Base-by-base conservation (phyloP, 805 yeast species). In the Hanseniaspora vineae region DNA sequence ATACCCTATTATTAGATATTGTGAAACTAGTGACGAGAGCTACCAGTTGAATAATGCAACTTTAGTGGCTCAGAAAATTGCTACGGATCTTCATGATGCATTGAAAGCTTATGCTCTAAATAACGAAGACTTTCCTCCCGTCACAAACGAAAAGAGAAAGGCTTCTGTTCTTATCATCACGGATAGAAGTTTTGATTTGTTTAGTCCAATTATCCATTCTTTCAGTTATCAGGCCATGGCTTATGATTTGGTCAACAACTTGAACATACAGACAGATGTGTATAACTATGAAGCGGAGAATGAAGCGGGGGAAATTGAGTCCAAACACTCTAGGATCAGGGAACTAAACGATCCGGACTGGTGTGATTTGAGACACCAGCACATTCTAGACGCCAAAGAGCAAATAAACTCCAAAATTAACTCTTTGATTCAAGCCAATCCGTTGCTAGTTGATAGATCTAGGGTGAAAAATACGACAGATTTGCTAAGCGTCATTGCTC, bases 211-310 rank as follows among this genome's bases (percentile, higher is more conserved):
- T 44, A 65, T 89, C 47, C 97, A 92, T 62, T 96, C 87, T 60
- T 86, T 89, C 64, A 77, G 82, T 20, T 92, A 89, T 64, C 95
- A 90, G 65, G 89, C 97, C 4, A 80, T 89, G 84, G 83, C 89
- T 17, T 81, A 82, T 67, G 98, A 90, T 62, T 65, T 82, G 29
- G 72, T 73, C 1, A 67, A 66, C 31, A 75, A 68, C 35, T 58
- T 65, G n/a, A 67, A 72, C 42, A 54, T 59, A 55, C 66, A 65
- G 62, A 62, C 68, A 46, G 67, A 72, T 53, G 58, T 59, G n/a
- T 81, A 76, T 59, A 66, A 59, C 32, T 84, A 80, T 57, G 59
- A 66, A 42, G 72, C 76, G 8, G 83, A 76, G 56, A 77, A 69
- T 58, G 86, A 77, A 60, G 58, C 54, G 14, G 77, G 76, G 14